A percentile compares a stretch with the other conserved stretches of the same genome.
Conservation (phyloP, 345 rosid genomes). For the Murraya paniculata region DNA sequence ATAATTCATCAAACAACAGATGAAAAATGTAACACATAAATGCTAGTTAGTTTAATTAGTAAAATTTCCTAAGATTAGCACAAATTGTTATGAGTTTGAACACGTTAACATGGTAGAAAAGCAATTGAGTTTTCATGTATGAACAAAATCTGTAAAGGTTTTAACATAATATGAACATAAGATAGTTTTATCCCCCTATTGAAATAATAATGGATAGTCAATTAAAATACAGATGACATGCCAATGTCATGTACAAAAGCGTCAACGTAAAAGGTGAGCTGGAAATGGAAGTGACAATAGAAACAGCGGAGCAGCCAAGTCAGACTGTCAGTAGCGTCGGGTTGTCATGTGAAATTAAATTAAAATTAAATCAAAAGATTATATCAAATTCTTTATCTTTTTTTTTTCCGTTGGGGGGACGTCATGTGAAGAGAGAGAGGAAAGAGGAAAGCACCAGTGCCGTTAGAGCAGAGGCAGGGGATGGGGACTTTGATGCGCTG, state of each 20-base stretch:
- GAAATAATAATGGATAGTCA: background rate
- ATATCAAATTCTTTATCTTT: background rate
- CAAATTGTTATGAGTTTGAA: no score
- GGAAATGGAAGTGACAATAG: background rate
- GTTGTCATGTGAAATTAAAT: background rate
- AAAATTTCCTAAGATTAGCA: no score
- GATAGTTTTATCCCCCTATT: no score
- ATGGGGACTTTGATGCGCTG: constrained; percentile 31
- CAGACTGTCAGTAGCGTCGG: background rate
- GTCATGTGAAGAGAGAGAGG: background rate
- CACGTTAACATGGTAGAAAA: no score
- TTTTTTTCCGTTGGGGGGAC: no score
- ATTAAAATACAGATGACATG: background rate
- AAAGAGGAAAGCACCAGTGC: constrained; percentile 26
- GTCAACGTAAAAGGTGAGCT: background rate
- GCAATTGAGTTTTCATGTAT: no score
- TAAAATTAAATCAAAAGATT: background rate
- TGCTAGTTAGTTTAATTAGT: no score
- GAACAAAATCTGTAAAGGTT: background rate
- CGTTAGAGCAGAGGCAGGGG: constrained; percentile 37
- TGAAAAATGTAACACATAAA: no score
- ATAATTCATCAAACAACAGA: no score
- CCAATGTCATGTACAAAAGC: background rate
- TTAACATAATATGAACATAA: no score
- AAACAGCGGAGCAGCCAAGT: background rate